phyloP scores from a whole-genome alignment of 1,284 basidiomycete genomes.

The Hemileia vastatrix region DNA sequence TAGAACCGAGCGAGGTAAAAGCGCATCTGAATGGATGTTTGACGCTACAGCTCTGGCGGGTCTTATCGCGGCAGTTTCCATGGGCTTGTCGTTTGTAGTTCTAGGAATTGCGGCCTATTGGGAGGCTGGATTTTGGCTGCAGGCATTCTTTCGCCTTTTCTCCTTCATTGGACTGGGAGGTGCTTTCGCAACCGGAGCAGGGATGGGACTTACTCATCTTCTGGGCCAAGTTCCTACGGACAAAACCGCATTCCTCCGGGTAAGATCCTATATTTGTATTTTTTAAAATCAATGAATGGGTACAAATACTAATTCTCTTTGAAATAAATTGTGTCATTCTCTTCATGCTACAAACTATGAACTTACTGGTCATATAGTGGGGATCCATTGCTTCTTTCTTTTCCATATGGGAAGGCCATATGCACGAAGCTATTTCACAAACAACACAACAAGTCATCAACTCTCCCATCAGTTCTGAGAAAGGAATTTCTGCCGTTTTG shows the following conservation, averaged over 20 bases:
- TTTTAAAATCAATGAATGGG: too few relatives aligned
- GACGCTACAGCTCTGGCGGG: neutral
- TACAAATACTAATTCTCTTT: neutral
- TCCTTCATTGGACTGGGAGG: too few relatives aligned
- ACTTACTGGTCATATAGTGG: too few relatives aligned
- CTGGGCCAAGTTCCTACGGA: neutral
- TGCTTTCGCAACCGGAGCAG: too few relatives aligned
- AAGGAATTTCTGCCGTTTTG: slow-evolving; percentile 4
- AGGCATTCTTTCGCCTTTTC: too few relatives aligned
- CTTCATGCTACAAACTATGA: too few relatives aligned
- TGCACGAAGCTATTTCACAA: slow-evolving; percentile 15
- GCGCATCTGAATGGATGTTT: neutral
- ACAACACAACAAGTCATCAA: slow-evolving; percentile 17
- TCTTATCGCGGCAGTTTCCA: neutral
- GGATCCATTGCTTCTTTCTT: slow-evolving; percentile 5
- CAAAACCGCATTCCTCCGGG: slow-evolving; percentile 12
- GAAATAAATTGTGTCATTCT: neutral
- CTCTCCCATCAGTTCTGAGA: slow-evolving; percentile 7
- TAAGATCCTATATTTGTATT: neutral
- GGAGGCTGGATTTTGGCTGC: too few relatives aligned
- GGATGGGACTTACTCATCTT: neutral
- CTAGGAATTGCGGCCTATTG: too few relatives aligned
- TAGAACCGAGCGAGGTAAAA: slow-evolving; percentile 8
- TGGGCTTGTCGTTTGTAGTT: too few relatives aligned
- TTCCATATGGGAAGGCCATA: slow-evolving; percentile 16